A percentile compares a stretch with the other conserved stretches of the same genome.
phyloP scores from a whole-genome alignment of 2,329 filamentous ascomycete genomes.

The Raffaelea ambrosiae region DNA sequence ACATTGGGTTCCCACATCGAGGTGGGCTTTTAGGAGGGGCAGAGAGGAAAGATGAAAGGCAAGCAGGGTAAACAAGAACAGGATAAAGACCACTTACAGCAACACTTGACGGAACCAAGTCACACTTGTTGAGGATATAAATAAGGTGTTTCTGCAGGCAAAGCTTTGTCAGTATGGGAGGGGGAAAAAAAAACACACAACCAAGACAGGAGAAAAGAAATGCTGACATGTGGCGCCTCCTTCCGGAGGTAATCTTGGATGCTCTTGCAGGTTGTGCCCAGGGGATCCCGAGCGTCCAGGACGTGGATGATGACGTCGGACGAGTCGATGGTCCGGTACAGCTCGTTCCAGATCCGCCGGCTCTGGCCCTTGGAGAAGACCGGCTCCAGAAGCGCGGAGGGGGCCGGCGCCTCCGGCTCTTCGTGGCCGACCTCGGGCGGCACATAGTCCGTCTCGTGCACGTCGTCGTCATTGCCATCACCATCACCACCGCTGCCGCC shows the following conservation, averaged over 20 bases:
- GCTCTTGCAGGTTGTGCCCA: slow-evolving; percentile 82
- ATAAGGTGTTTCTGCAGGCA: slow-evolving; percentile 78
- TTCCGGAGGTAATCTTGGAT: slow-evolving; percentile 90
- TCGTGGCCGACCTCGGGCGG: slow-evolving; percentile 9
- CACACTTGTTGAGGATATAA: slow-evolving; percentile 84
- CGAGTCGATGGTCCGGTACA: slow-evolving; percentile 72
- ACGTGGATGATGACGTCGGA: slow-evolving; percentile 96
- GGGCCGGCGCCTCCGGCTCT: slow-evolving; percentile 27
- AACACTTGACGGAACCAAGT: slow-evolving; percentile 84
- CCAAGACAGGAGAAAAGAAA: neutral
- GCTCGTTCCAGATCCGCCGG: slow-evolving; percentile 94
- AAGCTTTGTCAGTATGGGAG: neutral
- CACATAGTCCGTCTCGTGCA: slow-evolving; percentile 27
- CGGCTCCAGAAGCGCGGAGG: slow-evolving; percentile 61
- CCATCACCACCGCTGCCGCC: neutral
- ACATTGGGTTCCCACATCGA: slow-evolving; percentile 45
- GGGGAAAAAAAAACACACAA: no score
- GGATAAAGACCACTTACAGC: slow-evolving; percentile 62
- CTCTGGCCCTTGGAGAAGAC: slow-evolving; percentile 93
- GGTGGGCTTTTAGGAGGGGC: slow-evolving; percentile 18
- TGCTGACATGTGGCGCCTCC: slow-evolving; percentile 66
- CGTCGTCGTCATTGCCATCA: slow-evolving; percentile 41
- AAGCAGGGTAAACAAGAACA: neutral
- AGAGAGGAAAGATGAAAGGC: slow-evolving; percentile 10
- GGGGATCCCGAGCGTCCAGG: slow-evolving; percentile 78